Evolutionary conservation across 2,329 filamentous ascomycete genomes (phyloP), one percentile per base, ranked within the genome.

Genomic region (Colletotrichum sp.): DNA sequence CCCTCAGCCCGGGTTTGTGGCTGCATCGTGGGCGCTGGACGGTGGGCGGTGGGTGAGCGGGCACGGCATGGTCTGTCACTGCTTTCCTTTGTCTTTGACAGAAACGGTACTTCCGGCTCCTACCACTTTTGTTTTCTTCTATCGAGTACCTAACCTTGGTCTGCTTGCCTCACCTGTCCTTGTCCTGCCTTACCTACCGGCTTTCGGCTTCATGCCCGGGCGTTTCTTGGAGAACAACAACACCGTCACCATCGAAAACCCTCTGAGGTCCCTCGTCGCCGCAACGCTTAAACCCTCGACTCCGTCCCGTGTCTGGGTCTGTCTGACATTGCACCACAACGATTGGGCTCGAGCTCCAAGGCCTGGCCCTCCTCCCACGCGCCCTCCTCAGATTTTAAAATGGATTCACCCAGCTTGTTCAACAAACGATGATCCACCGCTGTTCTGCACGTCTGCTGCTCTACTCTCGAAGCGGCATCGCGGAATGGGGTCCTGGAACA

Each of bases 401-500:
- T 70, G 55, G 70, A 24, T 65, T 43, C 57, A 60, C 16, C 60
- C 72, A 52, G 16, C 52, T 9, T 32, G 28, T 48, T 26, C 59
- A 55, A 30, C 55, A 48, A 63, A 64, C 21, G 32, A 73, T 16
- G 48, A 59, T 28, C 69, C 69, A 73, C 69, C 69, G 73, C 57
- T 30, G 63, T 55, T 67, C 68, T 71, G 52, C 61, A 55, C 12
- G 16, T 48, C 73, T 65, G 73, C 43, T 60, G 43, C n/a, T 75
- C 70, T 69, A 75, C 73, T 28, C 73, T 75, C 30, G 28, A 75
- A 68, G 39, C 21, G 71, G 73, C 66, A 75, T 75, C 64, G 70
- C 34, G 57, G 73, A 13, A 75, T 75, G 73, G 73, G 70, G 69
- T 69, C 68, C 57, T 60, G 73, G 70, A 68, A 52, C 70, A 69